These are phyloP conservation scores for Stentor coeruleus DNA, from an alignment of 73 alveolate species.

Conservation along the genomic window DNA sequence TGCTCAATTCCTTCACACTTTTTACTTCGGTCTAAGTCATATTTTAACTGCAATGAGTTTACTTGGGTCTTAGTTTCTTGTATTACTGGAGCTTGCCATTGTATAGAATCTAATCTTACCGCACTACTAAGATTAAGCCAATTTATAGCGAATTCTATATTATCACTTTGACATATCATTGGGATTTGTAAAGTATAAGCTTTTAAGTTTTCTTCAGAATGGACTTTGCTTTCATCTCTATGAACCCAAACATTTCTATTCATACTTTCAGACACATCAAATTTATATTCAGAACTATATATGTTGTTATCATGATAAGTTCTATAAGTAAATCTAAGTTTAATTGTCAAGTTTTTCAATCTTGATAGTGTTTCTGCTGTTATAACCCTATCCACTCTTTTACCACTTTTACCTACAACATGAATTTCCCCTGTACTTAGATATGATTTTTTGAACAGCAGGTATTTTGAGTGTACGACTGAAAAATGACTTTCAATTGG, in stretches of 20 bases:
- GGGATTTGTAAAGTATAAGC: conserved; percentile 22
- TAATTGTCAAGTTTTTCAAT: not conserved
- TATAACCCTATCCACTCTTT: conserved; percentile 20
- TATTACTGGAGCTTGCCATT: conserved; percentile 26
- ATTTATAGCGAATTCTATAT: conserved; percentile 23
- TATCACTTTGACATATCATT: not conserved
- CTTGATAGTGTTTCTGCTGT: conserved; percentile 1
- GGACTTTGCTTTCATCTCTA: conserved; percentile 23
- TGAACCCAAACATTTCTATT: conserved; percentile 22
- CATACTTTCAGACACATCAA: not conserved
- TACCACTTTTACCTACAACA: not conserved
- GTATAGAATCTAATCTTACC: not conserved
- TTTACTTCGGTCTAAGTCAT: not conserved
- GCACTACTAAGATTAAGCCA: not conserved
- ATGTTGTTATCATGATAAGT: not conserved
- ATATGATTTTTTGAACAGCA: not conserved
- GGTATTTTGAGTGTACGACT: not conserved
- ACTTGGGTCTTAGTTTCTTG: conserved; percentile 8
- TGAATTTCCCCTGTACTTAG: not conserved
- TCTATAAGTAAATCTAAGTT: conserved; percentile 13
- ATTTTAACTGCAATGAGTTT: not conserved
- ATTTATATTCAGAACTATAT: conserved; percentile 9
- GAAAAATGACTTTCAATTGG: conserved; percentile 30
- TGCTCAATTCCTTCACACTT: conserved; percentile 15
- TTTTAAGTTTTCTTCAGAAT: not conserved